phyloP scores from a whole-genome alignment of 2,329 filamentous ascomycete species.

The Botrytis sinoallii region DNA sequence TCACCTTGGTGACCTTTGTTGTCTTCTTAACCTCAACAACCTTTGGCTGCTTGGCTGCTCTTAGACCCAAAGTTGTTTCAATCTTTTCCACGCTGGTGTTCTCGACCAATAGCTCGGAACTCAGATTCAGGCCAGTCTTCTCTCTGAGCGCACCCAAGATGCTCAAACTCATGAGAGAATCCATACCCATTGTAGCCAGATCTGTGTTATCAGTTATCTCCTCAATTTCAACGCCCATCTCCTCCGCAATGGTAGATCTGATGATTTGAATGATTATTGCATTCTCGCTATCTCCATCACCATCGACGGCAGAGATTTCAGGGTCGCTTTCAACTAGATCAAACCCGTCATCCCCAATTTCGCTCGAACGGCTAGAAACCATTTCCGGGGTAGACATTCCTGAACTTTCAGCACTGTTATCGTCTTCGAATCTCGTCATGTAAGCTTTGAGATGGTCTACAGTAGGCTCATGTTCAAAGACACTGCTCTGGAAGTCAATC shows the following conservation, averaged over 20 bases:
- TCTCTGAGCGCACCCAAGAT: constrained; percentile 17
- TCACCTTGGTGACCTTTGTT: not conserved
- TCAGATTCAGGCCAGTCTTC: constrained; percentile 36
- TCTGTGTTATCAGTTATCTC: constrained; percentile 20
- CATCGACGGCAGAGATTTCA: not conserved
- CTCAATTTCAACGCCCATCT: constrained; percentile 19
- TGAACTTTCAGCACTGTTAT: not conserved
- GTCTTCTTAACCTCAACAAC: constrained; percentile 4
- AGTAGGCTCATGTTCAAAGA: constrained; percentile 41
- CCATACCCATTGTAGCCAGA: constrained; percentile 21
- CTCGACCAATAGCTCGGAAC: constrained; percentile 39
- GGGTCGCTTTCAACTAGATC: constrained; percentile 9
- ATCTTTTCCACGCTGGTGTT: constrained; percentile 30
- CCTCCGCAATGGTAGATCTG: constrained; percentile 25
- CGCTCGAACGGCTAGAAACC: constrained; percentile 1
- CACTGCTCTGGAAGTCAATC: constrained; percentile 48
- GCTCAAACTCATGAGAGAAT: constrained; percentile 20
- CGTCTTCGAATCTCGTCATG: constrained; percentile 17
- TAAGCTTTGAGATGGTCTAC: constrained; percentile 20
- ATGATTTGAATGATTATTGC: constrained; percentile 18
- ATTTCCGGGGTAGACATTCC: constrained; percentile 16
- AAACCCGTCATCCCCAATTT: constrained; percentile 2
- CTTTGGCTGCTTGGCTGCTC: constrained; percentile 19
- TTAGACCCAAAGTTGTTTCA: constrained; percentile 26
- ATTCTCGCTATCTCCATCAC: not conserved